These are phyloP conservation scores for Pseudogymnoascus verrucosus DNA, from an alignment of 2,329 filamentous ascomycete species.

Conservation along the genomic window DNA sequence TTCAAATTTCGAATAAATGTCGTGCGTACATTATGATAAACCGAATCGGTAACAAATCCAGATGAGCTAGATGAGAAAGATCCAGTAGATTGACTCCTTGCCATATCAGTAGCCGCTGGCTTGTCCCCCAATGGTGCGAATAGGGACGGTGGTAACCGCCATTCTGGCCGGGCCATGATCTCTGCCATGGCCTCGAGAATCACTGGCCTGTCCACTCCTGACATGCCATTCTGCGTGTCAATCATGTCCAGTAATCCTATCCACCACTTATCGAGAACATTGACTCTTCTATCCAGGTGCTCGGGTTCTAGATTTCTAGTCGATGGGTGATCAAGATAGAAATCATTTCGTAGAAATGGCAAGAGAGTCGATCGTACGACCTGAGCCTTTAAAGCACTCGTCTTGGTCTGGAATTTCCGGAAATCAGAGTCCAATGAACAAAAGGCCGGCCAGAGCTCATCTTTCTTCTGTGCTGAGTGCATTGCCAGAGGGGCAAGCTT, in stretches of 20 bases:
- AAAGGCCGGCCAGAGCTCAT: conserved; percentile 63
- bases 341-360: conserved; percentile 50
- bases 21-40: conserved; percentile 64
- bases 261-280: conserved; percentile 71
- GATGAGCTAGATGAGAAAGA: conserved; percentile 52
- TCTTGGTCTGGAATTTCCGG: conserved; percentile 62
- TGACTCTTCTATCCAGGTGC: conserved; percentile 59
- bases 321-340: conserved; percentile 49
- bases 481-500: conserved; percentile 39
- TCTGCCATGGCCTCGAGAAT: conserved; percentile 62
- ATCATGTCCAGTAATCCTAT: conserved; percentile 60
- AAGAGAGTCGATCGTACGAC: conserved; percentile 56
- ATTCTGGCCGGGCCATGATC: conserved; percentile 65
- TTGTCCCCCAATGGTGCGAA: conserved; percentile 43
- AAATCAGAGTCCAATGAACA: conserved; percentile 60
- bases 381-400: conserved; percentile 59
- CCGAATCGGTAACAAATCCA: conserved; percentile 61
- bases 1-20: conserved; percentile 62
- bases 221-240: conserved; percentile 60
- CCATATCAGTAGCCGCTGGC: conserved; percentile 20
- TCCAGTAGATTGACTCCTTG: conserved; percentile 33
- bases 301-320: conserved; percentile 53
- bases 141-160: conserved; percentile 53
- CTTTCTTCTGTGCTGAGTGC: conserved; percentile 42
- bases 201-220: conserved; percentile 60